Evolutionary conservation across 139 green algal species (phyloP), one percentile per base, ranked within the genome.

Genomic region (Edaphochlamys debaryana): DNA sequence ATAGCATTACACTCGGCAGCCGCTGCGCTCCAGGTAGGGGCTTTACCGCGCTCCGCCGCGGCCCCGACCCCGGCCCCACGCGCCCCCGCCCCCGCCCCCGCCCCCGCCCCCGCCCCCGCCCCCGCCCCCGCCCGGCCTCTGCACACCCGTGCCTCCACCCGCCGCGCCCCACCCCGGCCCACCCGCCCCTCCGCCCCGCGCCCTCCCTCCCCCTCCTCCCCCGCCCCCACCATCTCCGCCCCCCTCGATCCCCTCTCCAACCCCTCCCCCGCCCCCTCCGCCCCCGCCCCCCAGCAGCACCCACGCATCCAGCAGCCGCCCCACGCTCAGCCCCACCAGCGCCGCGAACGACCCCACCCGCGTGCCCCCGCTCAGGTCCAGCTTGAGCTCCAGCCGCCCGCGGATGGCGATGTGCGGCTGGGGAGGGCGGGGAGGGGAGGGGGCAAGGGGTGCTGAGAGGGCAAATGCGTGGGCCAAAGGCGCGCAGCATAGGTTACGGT

Each of bases 361-460:
- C n/a, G n/a, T n/a, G n/a, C n/a, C n/a, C n/a, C n/a, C n/a, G n/a
- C n/a, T n/a, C 50, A 80, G 56, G 54, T 80, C 73, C 27, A 80
- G 73, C 54, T 80, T 80, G 29, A 80, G 73, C 73, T 80, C 73
- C 27, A 80, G 56, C 20, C 73, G 73, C 11, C 73, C 73, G 37
- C 73, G 73, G 27, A 80, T 70, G 38, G 32, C 38, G 19, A 27
- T 20, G n/a, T 20, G 27, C 19, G 62, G n/a, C 62, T 67, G 62
- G 8, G 62, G 62, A 30, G 29, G 62, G 11, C 25, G 56, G 19
- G 25, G 22, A 25, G 19, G 56, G 23, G 23, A 9, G 23, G 2
- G 56, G 23, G 17, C 17, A 32, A 25, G 52, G 13, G 56, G 25
- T 9, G 23, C 19, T 32, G 23, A 23, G 56, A n/a, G 50, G 23